These are phyloP conservation scores for Phytopythium boreale DNA, from an alignment of 352 stramenopile species.

Conservation along the genomic window DNA sequence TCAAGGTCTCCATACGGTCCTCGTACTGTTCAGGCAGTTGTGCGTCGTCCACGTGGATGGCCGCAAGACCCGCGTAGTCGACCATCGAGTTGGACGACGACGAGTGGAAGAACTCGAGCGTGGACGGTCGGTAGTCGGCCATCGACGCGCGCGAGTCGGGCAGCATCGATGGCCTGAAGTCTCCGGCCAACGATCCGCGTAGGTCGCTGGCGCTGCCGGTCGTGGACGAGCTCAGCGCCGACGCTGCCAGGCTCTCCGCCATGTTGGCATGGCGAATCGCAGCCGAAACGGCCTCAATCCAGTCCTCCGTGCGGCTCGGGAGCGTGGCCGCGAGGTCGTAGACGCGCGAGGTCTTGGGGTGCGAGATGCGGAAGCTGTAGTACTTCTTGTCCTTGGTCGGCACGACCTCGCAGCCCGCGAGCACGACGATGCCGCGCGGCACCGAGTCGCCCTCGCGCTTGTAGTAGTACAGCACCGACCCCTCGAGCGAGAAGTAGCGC, in stretches of 20 bases:
- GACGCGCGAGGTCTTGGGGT: conserved; percentile 62
- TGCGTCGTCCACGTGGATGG: conserved; percentile 28
- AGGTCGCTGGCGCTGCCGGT: background rate
- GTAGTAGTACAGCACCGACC: conserved; percentile 70
- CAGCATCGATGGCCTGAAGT: conserved; percentile 4
- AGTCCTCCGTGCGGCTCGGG: conserved; percentile 48
- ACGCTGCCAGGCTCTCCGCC: conserved; percentile 4
- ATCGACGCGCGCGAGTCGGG: conserved; percentile 20
- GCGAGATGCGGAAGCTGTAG: conserved; percentile 75
- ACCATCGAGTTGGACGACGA: conserved; percentile 25
- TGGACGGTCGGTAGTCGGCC: conserved; percentile 9
- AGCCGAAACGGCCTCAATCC: conserved; percentile 47
- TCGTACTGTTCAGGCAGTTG: conserved; percentile 33
- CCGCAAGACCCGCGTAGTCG: conserved; percentile 25
- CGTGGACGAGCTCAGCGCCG: background rate
- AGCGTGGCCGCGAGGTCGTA: conserved; percentile 66
- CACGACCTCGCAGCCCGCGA: conserved; percentile 52
- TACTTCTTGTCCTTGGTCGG: conserved; percentile 61
- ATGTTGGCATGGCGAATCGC: conserved; percentile 17
- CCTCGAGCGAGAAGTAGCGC: conserved; percentile 64
- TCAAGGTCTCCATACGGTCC: conserved; percentile 43
- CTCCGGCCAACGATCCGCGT: background rate
- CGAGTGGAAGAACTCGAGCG: conserved; percentile 23
- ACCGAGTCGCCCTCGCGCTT: conserved; percentile 62
- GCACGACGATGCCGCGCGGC: conserved; percentile 59